phyloP scores from a whole-genome alignment of 139 green algal species.

The Closterium sp. region DNA sequence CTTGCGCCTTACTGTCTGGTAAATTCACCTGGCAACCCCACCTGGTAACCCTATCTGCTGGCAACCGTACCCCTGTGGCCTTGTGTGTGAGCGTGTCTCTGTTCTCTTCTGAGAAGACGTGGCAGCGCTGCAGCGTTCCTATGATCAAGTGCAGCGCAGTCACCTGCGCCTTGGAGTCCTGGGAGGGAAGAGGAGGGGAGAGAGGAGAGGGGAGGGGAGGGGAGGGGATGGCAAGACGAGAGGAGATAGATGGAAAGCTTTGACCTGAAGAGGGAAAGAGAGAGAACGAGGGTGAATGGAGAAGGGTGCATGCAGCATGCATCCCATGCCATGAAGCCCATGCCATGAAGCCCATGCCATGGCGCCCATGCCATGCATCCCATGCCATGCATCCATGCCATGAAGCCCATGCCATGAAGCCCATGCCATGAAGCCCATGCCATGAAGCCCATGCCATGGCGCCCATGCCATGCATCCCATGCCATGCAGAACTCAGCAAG shows the following conservation, averaged over 20 bases:
- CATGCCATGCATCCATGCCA: neutral
- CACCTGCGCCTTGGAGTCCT: conserved; percentile 72
- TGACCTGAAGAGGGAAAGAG: too few species aligned
- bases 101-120: conserved; percentile 75
- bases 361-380: too few species aligned
- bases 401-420: too few species aligned
- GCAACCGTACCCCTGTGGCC: conserved; percentile 59
- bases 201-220: neutral
- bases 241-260: neutral
- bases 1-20: too few species aligned
- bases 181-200: neutral
- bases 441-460: neutral
- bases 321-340: too few species aligned
- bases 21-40: neutral
- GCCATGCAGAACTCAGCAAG: too few species aligned
- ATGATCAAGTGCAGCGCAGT: conserved; percentile 79
- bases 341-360: neutral
- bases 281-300: neutral
- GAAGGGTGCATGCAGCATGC: neutral
- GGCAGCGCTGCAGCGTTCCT: conserved; percentile 72
- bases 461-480: too few species aligned
- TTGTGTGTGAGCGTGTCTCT: conserved; percentile 80
- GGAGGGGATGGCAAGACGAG: too few species aligned
- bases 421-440: too few species aligned
- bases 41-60: too few species aligned